phyloP scores from a whole-genome alignment of 371 early-diverging fungal genomes.

The Mortierella sp. region DNA sequence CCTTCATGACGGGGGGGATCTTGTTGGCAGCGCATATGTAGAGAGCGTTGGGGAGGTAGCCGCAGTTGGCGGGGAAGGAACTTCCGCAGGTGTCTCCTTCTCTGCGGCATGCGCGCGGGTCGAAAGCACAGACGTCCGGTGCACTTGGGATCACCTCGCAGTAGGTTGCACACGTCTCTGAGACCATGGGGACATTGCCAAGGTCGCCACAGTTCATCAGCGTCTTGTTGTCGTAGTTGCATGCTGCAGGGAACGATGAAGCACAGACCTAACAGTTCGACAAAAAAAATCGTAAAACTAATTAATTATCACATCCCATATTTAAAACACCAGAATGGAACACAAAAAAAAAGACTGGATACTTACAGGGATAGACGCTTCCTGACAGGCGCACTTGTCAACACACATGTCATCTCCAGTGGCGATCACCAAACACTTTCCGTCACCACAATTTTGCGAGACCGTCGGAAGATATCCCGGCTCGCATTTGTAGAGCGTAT shows the following conservation, averaged over 20 bases:
- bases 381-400: not conserved
- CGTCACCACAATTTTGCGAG: not conserved
- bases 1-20: not conserved
- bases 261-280: constrained; percentile 16
- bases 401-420: not conserved
- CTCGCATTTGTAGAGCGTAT: not conserved
- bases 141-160: not conserved
- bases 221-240: constrained; percentile 1
- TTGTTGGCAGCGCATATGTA: constrained; percentile 7
- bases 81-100: constrained; percentile 3
- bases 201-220: not conserved
- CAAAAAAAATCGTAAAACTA: too few species aligned
- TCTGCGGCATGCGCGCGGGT: constrained; percentile 17
- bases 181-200: not conserved
- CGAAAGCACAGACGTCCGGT: constrained; percentile 3
- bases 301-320: too few species aligned
- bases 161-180: not conserved
- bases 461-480: not conserved
- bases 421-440: not conserved
- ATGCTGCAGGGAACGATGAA: constrained; percentile 1
- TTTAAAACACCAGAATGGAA: not conserved
- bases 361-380: not conserved
- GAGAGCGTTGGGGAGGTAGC: constrained; percentile 6
- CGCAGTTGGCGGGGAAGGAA: constrained; percentile 16
- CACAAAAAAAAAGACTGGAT: not conserved